Base-by-base conservation (phyloP, 768 basidiomycete species). In the Podaxis sp. region DNA sequence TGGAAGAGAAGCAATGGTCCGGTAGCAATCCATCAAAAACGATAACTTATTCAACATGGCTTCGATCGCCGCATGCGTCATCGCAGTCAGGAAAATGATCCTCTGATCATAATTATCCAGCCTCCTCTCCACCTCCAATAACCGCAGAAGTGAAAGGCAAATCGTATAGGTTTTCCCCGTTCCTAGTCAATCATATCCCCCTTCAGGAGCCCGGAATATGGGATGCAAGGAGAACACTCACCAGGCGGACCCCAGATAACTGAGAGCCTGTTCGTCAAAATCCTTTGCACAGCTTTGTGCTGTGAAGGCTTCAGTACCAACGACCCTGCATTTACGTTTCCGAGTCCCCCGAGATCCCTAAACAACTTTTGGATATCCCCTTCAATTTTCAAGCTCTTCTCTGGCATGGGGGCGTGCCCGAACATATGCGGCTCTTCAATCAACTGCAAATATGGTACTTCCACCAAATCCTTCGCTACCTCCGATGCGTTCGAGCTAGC, bases 161-260 rank as follows among this genome's bases (percentile, higher is more conserved):
- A 83, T 75, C 0, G 82, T 84, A 64, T 84, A 79, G 6, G 82
- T 84, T 69, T 84, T 84, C 5, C 83, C 83, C 6, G 82, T 83
- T 4, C 83, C 82, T 81, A 65, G 30, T 7, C 22, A 42, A 24
- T 13, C 5, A 13, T n/a, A 19, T n/a, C 4, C 9, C 6, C 30
- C 13, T 19, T 19, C 33, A 59, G 40, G 13, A 2, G 5, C 36
- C 19, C 6, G 19, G 3, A 22, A n/a, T 19, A 19, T 3, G 44
- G 42, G 28, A 38, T 56, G n/a, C 22, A 42, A 48, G 19, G 28
- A 15, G 26, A 6, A 28, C 22, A 48, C 73, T 46, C 65, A 79
- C 81, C 78, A 68, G 82, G 82, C 36, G 82, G 82, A 9, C 82
- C 83, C 81, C 82, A 83, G 17, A 83, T 74, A 0, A 83, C 80